phyloP scores from a whole-genome alignment of 805 yeast species.

The Candida orba region DNA sequence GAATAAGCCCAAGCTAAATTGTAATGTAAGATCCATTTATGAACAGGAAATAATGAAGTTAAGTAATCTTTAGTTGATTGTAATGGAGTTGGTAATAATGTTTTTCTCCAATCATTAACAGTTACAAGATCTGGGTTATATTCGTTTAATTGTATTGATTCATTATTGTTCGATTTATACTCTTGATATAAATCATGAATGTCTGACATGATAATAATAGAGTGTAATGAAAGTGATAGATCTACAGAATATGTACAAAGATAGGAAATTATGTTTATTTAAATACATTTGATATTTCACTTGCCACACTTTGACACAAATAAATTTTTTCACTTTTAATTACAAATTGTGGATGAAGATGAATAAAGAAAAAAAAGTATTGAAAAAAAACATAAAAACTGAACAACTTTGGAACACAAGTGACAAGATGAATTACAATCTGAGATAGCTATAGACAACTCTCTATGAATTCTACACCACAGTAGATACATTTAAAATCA shows the following conservation, averaged over 20 bases:
- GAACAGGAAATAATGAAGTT: slow-evolving; percentile 66
- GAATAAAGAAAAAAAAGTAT: too few species aligned
- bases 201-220: background rate
- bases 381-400: too few species aligned
- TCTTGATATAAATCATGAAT: slow-evolving; percentile 5
- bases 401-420: too few species aligned
- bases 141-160: slow-evolving; percentile 5
- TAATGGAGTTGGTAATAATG: slow-evolving; percentile 6
- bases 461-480: too few species aligned
- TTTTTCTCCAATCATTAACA: slow-evolving; percentile 10
- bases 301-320: slow-evolving; percentile 13
- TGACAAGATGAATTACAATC: too few species aligned
- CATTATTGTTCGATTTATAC: slow-evolving; percentile 3
- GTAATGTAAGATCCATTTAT: slow-evolving; percentile 80
- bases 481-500: too few species aligned
- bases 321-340: too few species aligned
- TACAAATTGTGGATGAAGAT: too few species aligned
- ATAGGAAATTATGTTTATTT: background rate
- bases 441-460: too few species aligned
- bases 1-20: slow-evolving; percentile 72
- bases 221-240: background rate
- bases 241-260: too few species aligned
- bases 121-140: background rate
- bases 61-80: slow-evolving; percentile 39
- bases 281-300: background rate